These are phyloP conservation scores for Tylopilus sp. DNA, from an alignment of 1,284 basidiomycete genomes.

Conservation along the genomic window DNA sequence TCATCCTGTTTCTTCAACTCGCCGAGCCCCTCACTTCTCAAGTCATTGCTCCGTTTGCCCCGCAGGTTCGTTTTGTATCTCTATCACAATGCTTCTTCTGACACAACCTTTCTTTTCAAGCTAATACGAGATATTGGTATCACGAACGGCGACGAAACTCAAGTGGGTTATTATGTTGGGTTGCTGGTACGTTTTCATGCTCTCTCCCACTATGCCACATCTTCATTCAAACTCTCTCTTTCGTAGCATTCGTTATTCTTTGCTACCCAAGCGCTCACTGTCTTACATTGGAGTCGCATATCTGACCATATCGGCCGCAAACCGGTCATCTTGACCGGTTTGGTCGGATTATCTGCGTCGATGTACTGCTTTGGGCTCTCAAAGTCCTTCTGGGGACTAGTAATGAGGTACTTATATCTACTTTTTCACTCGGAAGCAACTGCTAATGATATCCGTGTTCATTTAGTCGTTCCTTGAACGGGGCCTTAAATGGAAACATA, in stretches of 20 bases:
- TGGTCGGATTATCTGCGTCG: slow-evolving; percentile 60
- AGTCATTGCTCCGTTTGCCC: slow-evolving; percentile 64
- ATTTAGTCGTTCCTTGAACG: slow-evolving; percentile 59
- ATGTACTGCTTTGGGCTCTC: slow-evolving; percentile 67
- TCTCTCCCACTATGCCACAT: not conserved
- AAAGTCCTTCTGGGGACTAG: slow-evolving; percentile 58
- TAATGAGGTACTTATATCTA: slow-evolving; percentile 49
- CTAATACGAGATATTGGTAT: slow-evolving; percentile 74
- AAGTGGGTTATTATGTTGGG: slow-evolving; percentile 68
- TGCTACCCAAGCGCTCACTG: slow-evolving; percentile 62
- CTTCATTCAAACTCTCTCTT: not conserved
- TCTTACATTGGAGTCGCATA: slow-evolving; percentile 65
- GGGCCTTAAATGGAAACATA: slow-evolving; percentile 62
- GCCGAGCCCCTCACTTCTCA: slow-evolving; percentile 66
- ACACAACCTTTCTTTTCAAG: slow-evolving; percentile 37
- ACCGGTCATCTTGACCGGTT: slow-evolving; percentile 61
- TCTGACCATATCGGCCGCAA: slow-evolving; percentile 65
- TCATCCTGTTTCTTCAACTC: slow-evolving; percentile 53
- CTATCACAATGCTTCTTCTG: slow-evolving; percentile 33
- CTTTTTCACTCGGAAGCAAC: not conserved
- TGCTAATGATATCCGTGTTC: not conserved
- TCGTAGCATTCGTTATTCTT: slow-evolving; percentile 64
- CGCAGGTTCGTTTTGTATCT: slow-evolving; percentile 40
- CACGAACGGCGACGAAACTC: slow-evolving; percentile 67
- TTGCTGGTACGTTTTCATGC: slow-evolving; percentile 57